Base-by-base conservation (phyloP, 2,329 filamentous ascomycete species). In the Colletotrichum lindemuthianum region DNA sequence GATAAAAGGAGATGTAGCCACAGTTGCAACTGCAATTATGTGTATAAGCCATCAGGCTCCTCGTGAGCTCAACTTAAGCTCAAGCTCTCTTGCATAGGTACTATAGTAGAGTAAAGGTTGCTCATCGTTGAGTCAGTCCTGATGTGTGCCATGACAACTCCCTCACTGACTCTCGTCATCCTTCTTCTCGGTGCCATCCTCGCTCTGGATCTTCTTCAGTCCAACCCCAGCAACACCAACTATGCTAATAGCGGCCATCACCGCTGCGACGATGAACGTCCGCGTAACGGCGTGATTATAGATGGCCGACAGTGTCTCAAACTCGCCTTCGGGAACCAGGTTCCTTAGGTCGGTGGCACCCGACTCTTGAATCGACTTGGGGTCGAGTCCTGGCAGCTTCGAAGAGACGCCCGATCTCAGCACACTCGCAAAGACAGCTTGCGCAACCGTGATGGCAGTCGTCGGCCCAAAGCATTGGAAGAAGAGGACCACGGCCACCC, bases 381-480 rank as follows among this genome's bases (percentile, higher is more conserved):
- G 2, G 33, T 60, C 41, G 0, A 64, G 32, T 2, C 41, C 32
- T 2, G 60, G 60, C 4, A 64, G 4, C 12, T 34, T 11, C 3
- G 49, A 5, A 0, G 16, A 34, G 2, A 64, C 24, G 0, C 57
- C 56, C 0, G 49, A 50, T 4, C 44, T 32, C 2, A 64, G 5
- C 3, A 12, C 8, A 3, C 49, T 55, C 2, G 61, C 50, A 4
- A 65, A 61, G 1, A 61, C 61, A 3, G 57, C 57, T 3, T 64
- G 60, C 1, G 60, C 57, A n/a, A 55, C 7, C 1, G 60, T 60
- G 2, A 64, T 60, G 2, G 50, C 48, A 6, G 60, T 55, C 4
- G 60, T 64, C 4, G 60, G 56, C 1, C 60, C 60, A 2, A 64
- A 49, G 8, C 60, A 64, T 2, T 64, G 60, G 32, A 64, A 64